A percentile compares a stretch with the other conserved stretches of the same genome.
Conservation (phyloP, 202 grass and related monocot genomes). For the Carex arenaria region DNA sequence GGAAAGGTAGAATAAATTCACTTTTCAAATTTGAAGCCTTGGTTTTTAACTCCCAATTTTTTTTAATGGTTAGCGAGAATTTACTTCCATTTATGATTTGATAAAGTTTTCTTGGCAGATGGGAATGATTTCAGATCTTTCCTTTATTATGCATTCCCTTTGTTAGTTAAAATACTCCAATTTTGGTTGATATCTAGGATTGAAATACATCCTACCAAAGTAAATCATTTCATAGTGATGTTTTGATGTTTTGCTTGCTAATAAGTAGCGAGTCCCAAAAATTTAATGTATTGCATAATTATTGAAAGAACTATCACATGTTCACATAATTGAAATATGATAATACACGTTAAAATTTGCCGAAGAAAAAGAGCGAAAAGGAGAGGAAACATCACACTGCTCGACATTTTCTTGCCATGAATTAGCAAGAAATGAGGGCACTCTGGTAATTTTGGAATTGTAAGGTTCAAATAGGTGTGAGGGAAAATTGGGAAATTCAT, state of each 20-base stretch:
- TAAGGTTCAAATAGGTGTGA: background rate
- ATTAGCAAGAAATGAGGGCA: background rate
- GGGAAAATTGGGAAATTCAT: background rate
- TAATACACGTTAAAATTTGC: background rate
- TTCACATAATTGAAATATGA: background rate
- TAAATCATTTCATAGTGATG: background rate
- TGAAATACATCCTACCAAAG: background rate
- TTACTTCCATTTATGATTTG: background rate
- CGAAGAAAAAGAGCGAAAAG: background rate
- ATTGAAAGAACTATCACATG: background rate
- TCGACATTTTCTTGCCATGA: background rate
- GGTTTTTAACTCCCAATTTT: too few relatives aligned
- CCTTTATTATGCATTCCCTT: too few relatives aligned
- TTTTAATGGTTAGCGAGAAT: too few relatives aligned
- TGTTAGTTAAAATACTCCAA: background rate
- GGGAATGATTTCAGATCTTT: background rate
- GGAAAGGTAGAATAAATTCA: conserved; percentile 48
- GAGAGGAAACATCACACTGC: background rate
- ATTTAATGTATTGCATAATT: background rate
- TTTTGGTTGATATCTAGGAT: background rate
- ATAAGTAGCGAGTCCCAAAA: background rate
- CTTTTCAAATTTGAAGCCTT: background rate
- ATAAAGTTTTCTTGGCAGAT: background rate
- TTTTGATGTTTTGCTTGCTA: background rate
- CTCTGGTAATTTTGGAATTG: background rate